Base-by-base conservation (phyloP, 495 filamentous ascomycete genomes). In the Bathelium albidoporum region DNA sequence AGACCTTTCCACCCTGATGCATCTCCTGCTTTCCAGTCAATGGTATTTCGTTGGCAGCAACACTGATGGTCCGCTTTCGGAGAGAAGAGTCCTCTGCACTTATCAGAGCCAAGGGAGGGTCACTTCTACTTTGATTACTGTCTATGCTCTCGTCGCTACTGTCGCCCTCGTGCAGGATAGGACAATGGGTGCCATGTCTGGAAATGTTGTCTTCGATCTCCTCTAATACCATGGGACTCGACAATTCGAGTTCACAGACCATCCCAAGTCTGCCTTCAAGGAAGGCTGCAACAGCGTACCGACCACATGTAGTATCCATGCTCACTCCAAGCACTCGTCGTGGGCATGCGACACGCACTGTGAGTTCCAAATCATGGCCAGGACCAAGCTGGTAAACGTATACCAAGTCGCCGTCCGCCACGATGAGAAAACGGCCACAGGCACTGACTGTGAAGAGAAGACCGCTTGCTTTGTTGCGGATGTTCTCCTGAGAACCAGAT, bases 231-330 rank as follows among this genome's bases (percentile, higher is more conserved):
- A 11, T 29, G 20, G 49, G 29, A n/a, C 24, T 9, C 9, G 7
- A 10, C 20, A 55, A 29, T 10, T 55, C 12, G 3, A 76, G 66
- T 59, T 89, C 83, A 63, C 81, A 84, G 18, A 89, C 78, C 67
- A 89, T 75, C 11, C 85, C 87, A 65, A 84, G 76, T 11, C 88
- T 81, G 24, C 81, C 84, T 39, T 81, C 77, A 12, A 89, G 68
- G 20, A 90, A 74, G 41, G 82, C 82, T 31, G 85, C 88, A 62
- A 90, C 70, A 16, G 83, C 79, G 53, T 84, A 80, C 62, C 76
- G 77, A 10, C 80, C 64, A 5, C 74, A 78, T 26, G 79, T 83
- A 2, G 84, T 84, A 71, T 90, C 86, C 75, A 90, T 85, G 55
- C 81, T 82, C 41, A 86, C 80, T 12, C 83, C 80, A 2, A 89